Conservation (phyloP, 2,329 filamentous ascomycete species). For the Colletotrichum musae region DNA sequence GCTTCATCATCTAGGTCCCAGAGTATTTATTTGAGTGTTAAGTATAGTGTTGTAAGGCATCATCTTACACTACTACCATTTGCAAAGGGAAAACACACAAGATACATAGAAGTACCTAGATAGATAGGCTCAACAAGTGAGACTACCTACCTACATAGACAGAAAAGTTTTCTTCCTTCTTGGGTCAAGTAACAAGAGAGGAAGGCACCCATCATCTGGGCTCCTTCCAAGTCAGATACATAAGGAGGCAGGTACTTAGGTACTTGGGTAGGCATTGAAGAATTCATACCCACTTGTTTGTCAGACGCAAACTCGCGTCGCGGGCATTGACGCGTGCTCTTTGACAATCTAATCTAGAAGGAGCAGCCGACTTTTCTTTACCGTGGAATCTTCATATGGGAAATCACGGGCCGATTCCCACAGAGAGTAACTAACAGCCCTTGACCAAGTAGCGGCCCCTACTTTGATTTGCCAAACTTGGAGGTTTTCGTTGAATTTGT, state of each 20-base stretch:
- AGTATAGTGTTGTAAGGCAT: too few relatives aligned
- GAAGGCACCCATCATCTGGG: too few relatives aligned
- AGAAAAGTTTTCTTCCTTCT: too few relatives aligned
- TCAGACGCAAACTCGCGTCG: neutral
- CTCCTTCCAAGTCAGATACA: too few relatives aligned
- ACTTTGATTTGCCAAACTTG: neutral
- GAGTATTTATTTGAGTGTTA: too few relatives aligned
- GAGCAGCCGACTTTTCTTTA: neutral
- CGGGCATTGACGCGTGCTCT: neutral
- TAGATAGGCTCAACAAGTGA: too few relatives aligned
- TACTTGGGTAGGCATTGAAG: neutral
- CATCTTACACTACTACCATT: too few relatives aligned
- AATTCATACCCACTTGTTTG: slow-evolving; percentile 1
- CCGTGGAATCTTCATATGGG: neutral
- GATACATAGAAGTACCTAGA: too few relatives aligned
- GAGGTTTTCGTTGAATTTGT: neutral
- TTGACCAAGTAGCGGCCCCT: neutral
- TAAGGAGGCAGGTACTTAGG: neutral
- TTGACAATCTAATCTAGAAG: slow-evolving; percentile 6
- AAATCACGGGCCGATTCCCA: neutral
- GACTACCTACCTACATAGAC: too few relatives aligned
- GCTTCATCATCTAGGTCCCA: too few relatives aligned
- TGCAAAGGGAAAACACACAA: too few relatives aligned
- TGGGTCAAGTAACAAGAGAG: too few relatives aligned
- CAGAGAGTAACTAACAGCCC: neutral